Conservation (phyloP, 441 rosid genomes). For the Brassica balearica region DNA sequence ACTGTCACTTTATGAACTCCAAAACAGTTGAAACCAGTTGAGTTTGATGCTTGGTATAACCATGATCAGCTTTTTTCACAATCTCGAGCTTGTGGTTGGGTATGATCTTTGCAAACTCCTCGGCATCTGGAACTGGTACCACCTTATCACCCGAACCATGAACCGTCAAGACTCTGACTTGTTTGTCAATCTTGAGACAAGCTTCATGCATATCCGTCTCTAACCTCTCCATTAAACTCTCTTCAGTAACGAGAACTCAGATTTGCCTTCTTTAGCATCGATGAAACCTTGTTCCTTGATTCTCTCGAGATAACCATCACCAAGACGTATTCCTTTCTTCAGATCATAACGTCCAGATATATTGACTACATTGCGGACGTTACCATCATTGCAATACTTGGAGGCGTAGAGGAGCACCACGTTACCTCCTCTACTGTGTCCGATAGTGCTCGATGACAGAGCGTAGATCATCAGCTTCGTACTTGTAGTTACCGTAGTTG, state of each 20-base stretch:
- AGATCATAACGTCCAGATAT: constrained; percentile 48
- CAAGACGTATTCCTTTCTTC: constrained; percentile 54
- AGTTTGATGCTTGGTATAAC: constrained; percentile 51
- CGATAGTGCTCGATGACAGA: constrained; percentile 61
- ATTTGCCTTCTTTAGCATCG: constrained; percentile 45
- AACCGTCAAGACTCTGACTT: background rate
- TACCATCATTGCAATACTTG: constrained; percentile 36
- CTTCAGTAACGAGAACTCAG: constrained; percentile 44
- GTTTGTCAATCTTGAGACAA: background rate
- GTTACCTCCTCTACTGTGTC: constrained; percentile 79
- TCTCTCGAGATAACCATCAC: constrained; percentile 44
- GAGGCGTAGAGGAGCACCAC: constrained; percentile 67
- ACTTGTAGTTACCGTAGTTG: constrained; percentile 2
- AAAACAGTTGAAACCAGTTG: constrained; percentile 52
- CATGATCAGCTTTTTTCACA: constrained; percentile 58
- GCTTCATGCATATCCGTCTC: constrained; percentile 49
- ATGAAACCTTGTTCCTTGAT: constrained; percentile 49
- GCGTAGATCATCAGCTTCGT: constrained; percentile 12
- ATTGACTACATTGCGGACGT: background rate
- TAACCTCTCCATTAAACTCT: constrained; percentile 53
- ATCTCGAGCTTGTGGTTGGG: constrained; percentile 58
- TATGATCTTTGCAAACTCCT: constrained; percentile 49
- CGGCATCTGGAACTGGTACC: constrained; percentile 51
- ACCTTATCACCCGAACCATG: constrained; percentile 11
- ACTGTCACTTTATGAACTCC: constrained; percentile 46